A percentile compares a stretch with the other conserved stretches of the same genome.
phyloP scores from a whole-genome alignment of 345 rosid genomes.

The Cardamine resedifolia region DNA sequence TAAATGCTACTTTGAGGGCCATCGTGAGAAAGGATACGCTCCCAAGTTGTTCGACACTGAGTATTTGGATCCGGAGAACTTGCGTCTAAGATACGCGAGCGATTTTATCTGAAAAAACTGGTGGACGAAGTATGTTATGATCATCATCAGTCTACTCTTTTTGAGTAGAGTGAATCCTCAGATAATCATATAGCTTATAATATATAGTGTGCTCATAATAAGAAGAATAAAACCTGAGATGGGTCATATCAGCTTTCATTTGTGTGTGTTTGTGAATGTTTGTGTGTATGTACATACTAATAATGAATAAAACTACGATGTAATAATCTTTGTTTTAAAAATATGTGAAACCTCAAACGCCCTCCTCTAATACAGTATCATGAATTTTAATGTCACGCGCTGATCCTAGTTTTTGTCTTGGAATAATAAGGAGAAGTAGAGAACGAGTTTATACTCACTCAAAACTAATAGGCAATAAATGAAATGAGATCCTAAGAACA shows the following conservation, averaged over 20 bases:
- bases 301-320: slow-evolving; percentile 16
- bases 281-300: slow-evolving; percentile 6
- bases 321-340: not conserved
- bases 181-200: slow-evolving; percentile 7
- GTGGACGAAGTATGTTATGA: slow-evolving; percentile 12
- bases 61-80: not conserved
- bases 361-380: not conserved
- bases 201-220: slow-evolving; percentile 3
- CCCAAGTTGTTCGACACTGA: slow-evolving; percentile 31
- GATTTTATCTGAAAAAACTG: slow-evolving; percentile 30
- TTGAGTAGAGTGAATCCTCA: slow-evolving; percentile 3
- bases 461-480: too few species aligned
- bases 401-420: too few species aligned
- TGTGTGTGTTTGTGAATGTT: not conserved
- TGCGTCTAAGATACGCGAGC: slow-evolving; percentile 5
- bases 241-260: not conserved
- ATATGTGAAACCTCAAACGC: not conserved
- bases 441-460: too few species aligned
- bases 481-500: too few species aligned
- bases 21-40: slow-evolving; percentile 28
- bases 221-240: slow-evolving; percentile 17
- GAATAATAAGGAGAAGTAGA: too few species aligned
- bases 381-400: too few species aligned
- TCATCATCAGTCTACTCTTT: slow-evolving; percentile 16
- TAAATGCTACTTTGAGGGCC: slow-evolving; percentile 33